Evolutionary conservation across 2,329 filamentous ascomycete genomes (phyloP), one percentile per base, ranked within the genome.

Genomic region (Cladosporium sp.): DNA sequence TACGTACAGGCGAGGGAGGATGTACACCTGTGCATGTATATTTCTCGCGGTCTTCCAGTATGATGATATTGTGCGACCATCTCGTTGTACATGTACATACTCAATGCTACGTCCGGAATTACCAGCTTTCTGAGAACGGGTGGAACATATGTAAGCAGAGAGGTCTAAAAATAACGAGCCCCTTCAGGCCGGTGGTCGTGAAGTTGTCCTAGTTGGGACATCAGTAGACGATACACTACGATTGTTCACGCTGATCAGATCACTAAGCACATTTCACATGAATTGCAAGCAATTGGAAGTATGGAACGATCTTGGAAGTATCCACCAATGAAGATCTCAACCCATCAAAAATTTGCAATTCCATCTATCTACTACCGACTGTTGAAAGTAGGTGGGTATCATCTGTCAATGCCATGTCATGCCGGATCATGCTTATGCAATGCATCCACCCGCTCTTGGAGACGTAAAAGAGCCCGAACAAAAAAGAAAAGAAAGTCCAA

Each of bases 351-450:
- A 53, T 37, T 10, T 50, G 11, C 23, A 23, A 6, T 26, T 52
- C 46, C 46, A 26, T 55, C 61, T 63, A 63, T 63, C 61, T 63
- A 63, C 56, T 40, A 59, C 61, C 61, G 11, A 63, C 50, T 56
- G 61, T 63, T 63, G 61, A 63, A 40, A 56, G 33, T 46, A 52
- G 61, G 35, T 56, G 61, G 61, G 61, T 63, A 63, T 63, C 61
- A 63, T 63, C 61, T 63, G 49, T 52, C 50, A 59, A 59, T 59
- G 56, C 56, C 37, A 59, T 58, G 33, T 35, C 31, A 40, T 52
- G 50, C 61, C 50, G 55, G 61, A 55, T 63, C 61, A 63, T 63
- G 61, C 61, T 29, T 40, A 63, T 63, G 61, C 61, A 62, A 62
- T 62, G 59, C 44, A 63, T 63, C 61, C 61, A 63, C 61, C 49